These are phyloP conservation scores for Coffea eugenioides DNA, from an alignment of 257 asterid species.

Conservation along the genomic window DNA sequence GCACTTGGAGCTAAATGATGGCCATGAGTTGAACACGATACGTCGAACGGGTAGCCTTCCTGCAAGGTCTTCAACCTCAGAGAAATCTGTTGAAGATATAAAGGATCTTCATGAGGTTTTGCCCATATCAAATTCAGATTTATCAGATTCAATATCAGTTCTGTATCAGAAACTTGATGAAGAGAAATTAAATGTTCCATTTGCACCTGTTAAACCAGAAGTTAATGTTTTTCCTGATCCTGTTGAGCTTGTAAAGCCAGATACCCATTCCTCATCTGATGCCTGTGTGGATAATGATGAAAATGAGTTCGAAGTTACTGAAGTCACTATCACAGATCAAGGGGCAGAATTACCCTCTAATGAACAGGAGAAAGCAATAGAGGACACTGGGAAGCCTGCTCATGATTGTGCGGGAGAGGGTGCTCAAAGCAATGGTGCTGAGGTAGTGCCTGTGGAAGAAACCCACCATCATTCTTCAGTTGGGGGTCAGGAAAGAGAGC, in stretches of 20 bases:
- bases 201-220: constrained; percentile 33
- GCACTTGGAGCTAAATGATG: constrained; percentile 30
- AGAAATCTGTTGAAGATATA: constrained; percentile 47
- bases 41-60: constrained; percentile 66
- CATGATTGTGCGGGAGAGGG: constrained; percentile 16
- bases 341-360: constrained; percentile 28
- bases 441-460: constrained; percentile 20
- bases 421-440: constrained; percentile 16
- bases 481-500: constrained; percentile 24
- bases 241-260: constrained; percentile 29
- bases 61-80: constrained; percentile 37
- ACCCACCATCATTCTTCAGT: constrained; percentile 11
- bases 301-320: constrained; percentile 40
- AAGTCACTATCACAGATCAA: constrained; percentile 38
- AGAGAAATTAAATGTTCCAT: constrained; percentile 35
- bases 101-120: constrained; percentile 88
- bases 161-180: constrained; percentile 72
- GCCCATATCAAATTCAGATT: constrained; percentile 47
- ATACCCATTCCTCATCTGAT: constrained; percentile 25
- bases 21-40: constrained; percentile 33
- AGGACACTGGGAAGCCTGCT: constrained; percentile 7
- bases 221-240: constrained; percentile 34
- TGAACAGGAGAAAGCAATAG: constrained; percentile 30
- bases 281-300: constrained; percentile 36
- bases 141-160: constrained; percentile 60